These are phyloP conservation scores for Fusarium clavum DNA, from an alignment of 2,329 filamentous ascomycete species.

Conservation along the genomic window DNA sequence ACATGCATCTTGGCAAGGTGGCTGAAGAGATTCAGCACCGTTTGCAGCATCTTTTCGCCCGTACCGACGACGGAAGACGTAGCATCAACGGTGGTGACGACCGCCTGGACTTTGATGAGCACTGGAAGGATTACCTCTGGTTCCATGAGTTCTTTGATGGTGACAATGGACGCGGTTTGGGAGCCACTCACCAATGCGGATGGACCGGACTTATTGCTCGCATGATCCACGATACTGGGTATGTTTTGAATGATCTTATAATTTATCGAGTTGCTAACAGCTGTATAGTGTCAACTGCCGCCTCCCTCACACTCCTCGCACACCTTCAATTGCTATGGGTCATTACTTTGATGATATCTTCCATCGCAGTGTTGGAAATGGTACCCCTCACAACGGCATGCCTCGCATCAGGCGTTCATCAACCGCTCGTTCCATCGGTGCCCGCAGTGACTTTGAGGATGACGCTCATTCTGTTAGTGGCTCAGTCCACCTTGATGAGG, in stretches of 20 bases:
- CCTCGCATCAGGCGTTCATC: constrained; percentile 79
- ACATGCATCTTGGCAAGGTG: constrained; percentile 95
- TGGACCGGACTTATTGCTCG: constrained; percentile 97
- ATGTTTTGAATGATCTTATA: constrained; percentile 54
- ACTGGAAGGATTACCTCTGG: constrained; percentile 89
- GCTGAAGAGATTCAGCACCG: constrained; percentile 96
- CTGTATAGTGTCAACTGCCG: constrained; percentile 80
- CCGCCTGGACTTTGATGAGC: constrained; percentile 86
- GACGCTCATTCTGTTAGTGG: constrained; percentile 51
- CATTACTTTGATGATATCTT: constrained; percentile 98
- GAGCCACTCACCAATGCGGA: constrained; percentile 93
- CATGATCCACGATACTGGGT: constrained; percentile 98
- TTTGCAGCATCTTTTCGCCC: constrained; percentile 89
- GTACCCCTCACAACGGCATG: constrained; percentile 54
- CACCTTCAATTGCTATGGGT: constrained; percentile 82
- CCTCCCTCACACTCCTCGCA: constrained; percentile 91
- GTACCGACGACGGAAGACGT: constrained; percentile 84
- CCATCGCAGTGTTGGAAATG: constrained; percentile 55
- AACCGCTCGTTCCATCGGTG: constrained; percentile 84
- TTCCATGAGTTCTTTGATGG: constrained; percentile 99
- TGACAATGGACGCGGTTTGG: constrained; percentile 87
- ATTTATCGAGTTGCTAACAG: constrained; percentile 54
- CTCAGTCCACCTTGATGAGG: constrained; percentile 54
- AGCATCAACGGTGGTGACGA: constrained; percentile 90
- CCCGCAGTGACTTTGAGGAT: constrained; percentile 79